phyloP scores from a whole-genome alignment of 2,329 filamentous ascomycete species.

The Fusarium sp. region DNA sequence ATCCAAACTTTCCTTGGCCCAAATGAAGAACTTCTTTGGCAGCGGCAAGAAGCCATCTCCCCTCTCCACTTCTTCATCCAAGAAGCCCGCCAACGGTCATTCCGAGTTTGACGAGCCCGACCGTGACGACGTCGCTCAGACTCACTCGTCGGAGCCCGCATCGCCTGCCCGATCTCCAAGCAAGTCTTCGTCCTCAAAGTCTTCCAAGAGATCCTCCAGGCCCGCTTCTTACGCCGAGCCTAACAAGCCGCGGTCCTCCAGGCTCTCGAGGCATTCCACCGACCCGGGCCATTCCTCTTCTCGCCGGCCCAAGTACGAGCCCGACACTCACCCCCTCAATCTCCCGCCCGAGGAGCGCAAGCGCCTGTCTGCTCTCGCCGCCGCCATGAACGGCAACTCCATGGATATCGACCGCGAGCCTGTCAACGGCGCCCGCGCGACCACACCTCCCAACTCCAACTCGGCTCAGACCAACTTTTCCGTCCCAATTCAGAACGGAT shows the following conservation, averaged over 20 bases:
- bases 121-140: constrained; percentile 56
- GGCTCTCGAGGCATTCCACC: constrained; percentile 65
- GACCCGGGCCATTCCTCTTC: constrained; percentile 62
- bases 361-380: constrained; percentile 78
- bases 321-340: constrained; percentile 89
- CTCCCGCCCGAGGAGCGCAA: constrained; percentile 90
- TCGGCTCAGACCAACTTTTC: constrained; percentile 62
- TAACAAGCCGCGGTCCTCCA: constrained; percentile 58
- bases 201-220: constrained; percentile 52
- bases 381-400: constrained; percentile 72
- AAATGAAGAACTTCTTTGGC: constrained; percentile 69
- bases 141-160: constrained; percentile 55
- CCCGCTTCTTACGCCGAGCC: constrained; percentile 52
- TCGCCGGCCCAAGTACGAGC: constrained; percentile 71
- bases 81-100: constrained; percentile 55
- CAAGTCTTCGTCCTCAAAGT: constrained; percentile 55
- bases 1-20: constrained; percentile 48
- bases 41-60: constrained; percentile 58
- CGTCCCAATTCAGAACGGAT: constrained; percentile 67
- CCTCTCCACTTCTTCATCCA: constrained; percentile 49
- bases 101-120: constrained; percentile 56
- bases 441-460: constrained; percentile 65
- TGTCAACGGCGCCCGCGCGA: constrained; percentile 60
- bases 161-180: constrained; percentile 56
- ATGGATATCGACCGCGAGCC: constrained; percentile 85